A percentile compares a stretch with the other conserved stretches of the same genome.
phyloP scores from a whole-genome alignment of 768 basidiomycete genomes.

The Collybia nuda region DNA sequence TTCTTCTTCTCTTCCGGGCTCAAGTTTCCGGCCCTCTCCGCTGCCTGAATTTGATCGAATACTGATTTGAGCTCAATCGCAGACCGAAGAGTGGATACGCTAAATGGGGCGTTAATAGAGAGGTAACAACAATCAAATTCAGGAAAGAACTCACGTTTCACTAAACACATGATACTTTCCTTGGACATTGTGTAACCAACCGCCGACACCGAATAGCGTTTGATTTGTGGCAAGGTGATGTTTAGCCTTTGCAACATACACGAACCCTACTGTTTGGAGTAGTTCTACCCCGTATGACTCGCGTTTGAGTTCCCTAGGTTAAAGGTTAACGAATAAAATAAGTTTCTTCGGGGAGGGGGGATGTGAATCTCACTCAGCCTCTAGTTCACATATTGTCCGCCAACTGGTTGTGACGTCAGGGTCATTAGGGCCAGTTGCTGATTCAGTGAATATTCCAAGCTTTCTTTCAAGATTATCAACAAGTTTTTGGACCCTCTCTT shows the following conservation, averaged over 20 bases:
- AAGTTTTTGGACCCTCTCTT: constrained; percentile 73
- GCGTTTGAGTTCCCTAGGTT: constrained; percentile 68
- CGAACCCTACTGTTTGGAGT: constrained; percentile 83
- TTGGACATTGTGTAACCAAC: constrained; percentile 91
- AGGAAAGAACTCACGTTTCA: constrained; percentile 68
- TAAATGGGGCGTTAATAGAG: constrained; percentile 23
- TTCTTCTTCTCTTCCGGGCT: constrained; percentile 76
- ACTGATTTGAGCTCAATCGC: constrained; percentile 89
- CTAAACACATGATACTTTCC: constrained; percentile 93
- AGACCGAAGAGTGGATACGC: constrained; percentile 81
- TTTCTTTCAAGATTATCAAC: constrained; percentile 80
- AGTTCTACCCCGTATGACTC: constrained; percentile 90
- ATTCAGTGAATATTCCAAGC: constrained; percentile 86
- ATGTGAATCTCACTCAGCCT: constrained; percentile 74
- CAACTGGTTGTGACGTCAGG: constrained; percentile 70
- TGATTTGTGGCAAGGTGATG: constrained; percentile 76
- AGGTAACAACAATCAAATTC: background rate
- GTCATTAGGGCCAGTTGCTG: constrained; percentile 69
- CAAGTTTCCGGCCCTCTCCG: constrained; percentile 82
- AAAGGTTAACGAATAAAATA: too few species aligned
- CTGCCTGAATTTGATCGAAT: constrained; percentile 90
- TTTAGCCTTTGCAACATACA: constrained; percentile 80
- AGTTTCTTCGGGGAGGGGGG: too few species aligned
- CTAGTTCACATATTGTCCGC: constrained; percentile 74
- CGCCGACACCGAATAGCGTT: constrained; percentile 81